A percentile compares a stretch with the other conserved stretches of the same genome.
phyloP scores from a whole-genome alignment of 371 early-diverging fungal genomes.

The Rhizopus delemar region DNA sequence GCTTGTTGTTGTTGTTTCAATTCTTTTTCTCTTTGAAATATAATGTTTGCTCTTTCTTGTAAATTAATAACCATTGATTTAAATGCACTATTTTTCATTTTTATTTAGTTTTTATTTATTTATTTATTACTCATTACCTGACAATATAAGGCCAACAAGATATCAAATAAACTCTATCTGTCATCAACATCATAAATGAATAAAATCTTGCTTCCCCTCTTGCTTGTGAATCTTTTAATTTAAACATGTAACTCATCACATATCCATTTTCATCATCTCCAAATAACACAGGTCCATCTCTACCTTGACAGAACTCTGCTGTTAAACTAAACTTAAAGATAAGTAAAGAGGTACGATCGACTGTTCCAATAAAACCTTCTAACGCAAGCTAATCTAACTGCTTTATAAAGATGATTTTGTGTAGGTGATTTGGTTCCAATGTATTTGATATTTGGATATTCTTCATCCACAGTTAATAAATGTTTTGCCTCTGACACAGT shows the following conservation, averaged over 20 bases:
- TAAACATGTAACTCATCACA: constrained; percentile 75
- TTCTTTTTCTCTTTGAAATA: constrained; percentile 51
- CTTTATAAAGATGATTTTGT: constrained; percentile 53
- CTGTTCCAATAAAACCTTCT: constrained; percentile 43
- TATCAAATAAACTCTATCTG: constrained; percentile 68
- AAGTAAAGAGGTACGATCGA: neutral
- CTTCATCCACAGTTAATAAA: constrained; percentile 48
- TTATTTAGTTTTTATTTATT: neutral
- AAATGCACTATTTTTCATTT: constrained; percentile 46
- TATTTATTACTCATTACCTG: constrained; percentile 38
- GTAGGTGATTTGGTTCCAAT: constrained; percentile 55
- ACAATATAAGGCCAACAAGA: constrained; percentile 73
- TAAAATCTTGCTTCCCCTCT: constrained; percentile 70
- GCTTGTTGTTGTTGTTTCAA: constrained; percentile 35
- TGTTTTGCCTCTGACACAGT: constrained; percentile 36
- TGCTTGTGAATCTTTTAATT: constrained; percentile 68
- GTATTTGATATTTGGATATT: constrained; percentile 48
- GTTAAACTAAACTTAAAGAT: constrained; percentile 49
- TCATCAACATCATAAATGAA: constrained; percentile 69
- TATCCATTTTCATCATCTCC: constrained; percentile 75
- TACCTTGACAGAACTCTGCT: constrained; percentile 68
- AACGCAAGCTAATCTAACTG: constrained; percentile 63
- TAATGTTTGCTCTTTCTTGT: constrained; percentile 57
- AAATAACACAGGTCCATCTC: constrained; percentile 74
- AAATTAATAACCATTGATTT: constrained; percentile 59